These are phyloP conservation scores for Camellia sinensis DNA, from an alignment of 148 eudicot genomes.

Conservation along the genomic window DNA sequence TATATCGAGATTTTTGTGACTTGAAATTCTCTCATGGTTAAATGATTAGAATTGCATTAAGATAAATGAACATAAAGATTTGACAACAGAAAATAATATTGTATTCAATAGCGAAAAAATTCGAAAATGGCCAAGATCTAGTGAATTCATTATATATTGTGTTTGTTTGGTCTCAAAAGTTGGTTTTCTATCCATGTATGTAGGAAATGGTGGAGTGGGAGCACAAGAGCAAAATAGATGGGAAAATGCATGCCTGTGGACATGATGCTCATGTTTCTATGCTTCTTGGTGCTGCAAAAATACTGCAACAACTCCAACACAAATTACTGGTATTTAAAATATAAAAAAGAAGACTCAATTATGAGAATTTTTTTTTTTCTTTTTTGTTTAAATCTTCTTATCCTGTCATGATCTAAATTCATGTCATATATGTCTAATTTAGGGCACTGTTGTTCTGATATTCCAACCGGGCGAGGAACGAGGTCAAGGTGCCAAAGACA, in stretches of 20 bases:
- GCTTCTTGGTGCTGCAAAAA: conserved; percentile 50
- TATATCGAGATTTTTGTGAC: no score
- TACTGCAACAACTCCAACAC: conserved; percentile 28
- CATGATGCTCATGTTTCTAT: conserved; percentile 50
- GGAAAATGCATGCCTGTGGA: conserved; percentile 58
- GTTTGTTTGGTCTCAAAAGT: no score
- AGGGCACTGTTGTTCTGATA: conserved; percentile 41
- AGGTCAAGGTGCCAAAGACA: conserved; percentile 38
- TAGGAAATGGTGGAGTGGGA: conserved; percentile 47
- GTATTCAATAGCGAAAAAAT: no score
- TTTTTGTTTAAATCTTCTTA: not conserved
- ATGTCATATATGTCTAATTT: not conserved
- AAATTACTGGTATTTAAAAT: conserved; percentile 24
- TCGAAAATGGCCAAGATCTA: no score
- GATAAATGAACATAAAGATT: no score
- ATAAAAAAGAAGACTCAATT: no score
- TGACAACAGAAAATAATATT: no score
- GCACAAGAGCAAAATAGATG: conserved; percentile 41
- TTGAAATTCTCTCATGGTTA: no score
- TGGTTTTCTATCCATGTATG: not conserved
- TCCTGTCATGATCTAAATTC: not conserved
- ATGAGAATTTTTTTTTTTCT: not conserved
- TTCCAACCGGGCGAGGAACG: conserved; percentile 47
- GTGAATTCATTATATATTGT: no score
- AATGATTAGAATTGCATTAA: no score